Base-by-base conservation (phyloP, 345 rosid genomes). In the Turritis glabra region DNA sequence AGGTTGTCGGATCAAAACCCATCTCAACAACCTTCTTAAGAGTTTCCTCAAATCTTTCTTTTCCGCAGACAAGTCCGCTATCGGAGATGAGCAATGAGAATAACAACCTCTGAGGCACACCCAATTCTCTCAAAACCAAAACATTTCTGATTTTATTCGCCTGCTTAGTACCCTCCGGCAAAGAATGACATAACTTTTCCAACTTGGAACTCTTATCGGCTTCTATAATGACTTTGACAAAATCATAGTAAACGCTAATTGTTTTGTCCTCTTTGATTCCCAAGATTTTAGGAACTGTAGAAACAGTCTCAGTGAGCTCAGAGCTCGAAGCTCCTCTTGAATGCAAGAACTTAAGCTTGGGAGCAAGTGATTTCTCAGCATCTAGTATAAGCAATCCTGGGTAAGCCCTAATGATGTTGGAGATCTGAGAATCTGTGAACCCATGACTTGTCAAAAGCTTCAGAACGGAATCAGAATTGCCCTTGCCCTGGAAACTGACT, bases 241-340 rank as follows among this genome's bases (percentile, higher is more conserved):
- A 33, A 61, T 83, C 59, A 30, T 64, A 69, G 58, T 41, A 54
- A 1, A 29, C 29, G 21, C 71, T 61, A 0, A 75, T 9, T 1
- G 53, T 2, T 7, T 66, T 53, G 3, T 46, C 21, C 14, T 60
- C 23, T 64, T 53, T 80, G 23, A 33, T 26, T 6, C 19, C 2
- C 44, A 84, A 64, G 29, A 82, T 4, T 4, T 5, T 15, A 0
- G 87, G 79, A 72, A 33, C 55, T 8, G 1, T 5, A 1, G 61
- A 46, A 6, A 84, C 9, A 6, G 69, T 2, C 64, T 50, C 58
- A 8, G 44, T 44, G 37, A 71, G 30, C 10, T 59, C 82, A 47
- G 69, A 10, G 27, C 18, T 63, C 4, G 84, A 77, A 54, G 79
- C 66, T 19, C 81, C 80, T 58, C 35, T 68, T 0, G 82, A 78